A percentile compares a stretch with the other conserved stretches of the same genome.
Conservation (phyloP, 2,329 filamentous ascomycete genomes). For the Graphilbum sp. region DNA sequence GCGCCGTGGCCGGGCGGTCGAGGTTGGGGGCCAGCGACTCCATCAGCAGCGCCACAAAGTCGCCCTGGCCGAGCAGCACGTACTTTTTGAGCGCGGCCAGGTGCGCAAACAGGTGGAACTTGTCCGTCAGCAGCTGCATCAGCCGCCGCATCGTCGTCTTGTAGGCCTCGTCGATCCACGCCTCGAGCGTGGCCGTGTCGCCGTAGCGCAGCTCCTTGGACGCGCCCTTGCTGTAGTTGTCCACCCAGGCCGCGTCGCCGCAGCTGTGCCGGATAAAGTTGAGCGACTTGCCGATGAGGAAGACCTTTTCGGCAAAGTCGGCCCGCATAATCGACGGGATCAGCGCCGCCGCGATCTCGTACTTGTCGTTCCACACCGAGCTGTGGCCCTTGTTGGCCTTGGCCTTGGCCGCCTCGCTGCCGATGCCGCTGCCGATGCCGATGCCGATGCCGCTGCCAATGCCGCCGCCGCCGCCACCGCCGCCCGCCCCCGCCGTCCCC, state of each 20-base stretch:
- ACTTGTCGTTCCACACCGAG: constrained; percentile 97
- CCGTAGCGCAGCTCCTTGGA: constrained; percentile 87
- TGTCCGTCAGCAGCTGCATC: constrained; percentile 83
- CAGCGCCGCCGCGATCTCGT: constrained; percentile 70
- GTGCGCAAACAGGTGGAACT: constrained; percentile 90
- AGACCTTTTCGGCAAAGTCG: constrained; percentile 91
- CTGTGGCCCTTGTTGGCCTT: constrained; percentile 43
- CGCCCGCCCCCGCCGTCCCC: constrained; percentile 33
- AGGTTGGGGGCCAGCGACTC: constrained; percentile 86
- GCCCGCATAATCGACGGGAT: constrained; percentile 84
- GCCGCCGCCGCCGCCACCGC: constrained; percentile 20
- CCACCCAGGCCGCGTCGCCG: constrained; percentile 86
- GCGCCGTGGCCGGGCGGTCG: constrained; percentile 86
- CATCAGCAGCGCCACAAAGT: constrained; percentile 95
- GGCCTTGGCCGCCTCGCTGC: constrained; percentile 23
- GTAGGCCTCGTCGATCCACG: constrained; percentile 92
- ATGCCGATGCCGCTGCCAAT: not conserved
- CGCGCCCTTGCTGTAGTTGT: constrained; percentile 81
- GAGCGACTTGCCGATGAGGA: constrained; percentile 90
- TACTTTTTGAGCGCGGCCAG: constrained; percentile 86
- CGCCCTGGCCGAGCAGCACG: constrained; percentile 82
- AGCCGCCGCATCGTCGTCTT: constrained; percentile 94
- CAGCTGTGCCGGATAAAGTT: constrained; percentile 98
- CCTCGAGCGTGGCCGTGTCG: constrained; percentile 79
- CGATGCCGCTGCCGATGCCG: not conserved